A percentile compares a stretch with the other conserved stretches of the same genome.
Conservation (phyloP, 2,329 filamentous ascomycete species). For the Periconia digitata region DNA sequence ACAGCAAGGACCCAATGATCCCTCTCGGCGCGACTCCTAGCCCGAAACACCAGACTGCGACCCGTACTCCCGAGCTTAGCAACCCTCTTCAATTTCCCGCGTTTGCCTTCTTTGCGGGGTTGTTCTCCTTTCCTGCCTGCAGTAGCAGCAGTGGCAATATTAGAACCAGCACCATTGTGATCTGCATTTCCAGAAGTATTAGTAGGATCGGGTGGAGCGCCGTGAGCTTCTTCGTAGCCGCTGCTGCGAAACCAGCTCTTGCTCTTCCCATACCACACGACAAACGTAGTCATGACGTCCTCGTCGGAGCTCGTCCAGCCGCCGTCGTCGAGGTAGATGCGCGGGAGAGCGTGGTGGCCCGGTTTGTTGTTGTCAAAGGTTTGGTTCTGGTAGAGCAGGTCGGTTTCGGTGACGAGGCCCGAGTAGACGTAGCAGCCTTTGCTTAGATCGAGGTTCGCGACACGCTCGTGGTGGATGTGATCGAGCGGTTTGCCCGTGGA, state of each 20-base stretch:
- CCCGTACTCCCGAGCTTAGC: constrained; percentile 63
- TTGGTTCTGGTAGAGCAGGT: constrained; percentile 65
- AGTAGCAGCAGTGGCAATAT: too few species aligned
- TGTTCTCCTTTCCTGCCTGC: constrained; percentile 35
- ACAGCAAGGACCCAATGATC: constrained; percentile 70
- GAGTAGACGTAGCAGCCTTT: constrained; percentile 67
- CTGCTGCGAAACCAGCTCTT: constrained; percentile 60
- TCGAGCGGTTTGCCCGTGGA: constrained; percentile 57
- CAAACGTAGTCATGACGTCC: constrained; percentile 67
- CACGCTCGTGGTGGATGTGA: constrained; percentile 64
- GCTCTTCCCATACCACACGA: constrained; percentile 64
- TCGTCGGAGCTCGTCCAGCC: constrained; percentile 64
- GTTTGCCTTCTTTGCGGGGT: constrained; percentile 40
- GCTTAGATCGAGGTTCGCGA: constrained; percentile 60
- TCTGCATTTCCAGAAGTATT: too few species aligned
- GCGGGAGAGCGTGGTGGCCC: constrained; percentile 60
- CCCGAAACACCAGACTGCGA: constrained; percentile 66
- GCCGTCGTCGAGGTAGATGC: constrained; percentile 61
- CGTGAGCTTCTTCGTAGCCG: too few species aligned
- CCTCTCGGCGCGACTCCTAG: constrained; percentile 64
- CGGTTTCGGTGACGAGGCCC: constrained; percentile 62
- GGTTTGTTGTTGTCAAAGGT: constrained; percentile 66
- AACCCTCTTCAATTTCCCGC: constrained; percentile 59
- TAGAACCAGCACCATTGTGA: too few species aligned
- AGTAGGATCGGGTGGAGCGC: too few species aligned